phyloP scores from a whole-genome alignment of 2,329 filamentous ascomycete species.

The Arthrobotrys entomopaga region DNA sequence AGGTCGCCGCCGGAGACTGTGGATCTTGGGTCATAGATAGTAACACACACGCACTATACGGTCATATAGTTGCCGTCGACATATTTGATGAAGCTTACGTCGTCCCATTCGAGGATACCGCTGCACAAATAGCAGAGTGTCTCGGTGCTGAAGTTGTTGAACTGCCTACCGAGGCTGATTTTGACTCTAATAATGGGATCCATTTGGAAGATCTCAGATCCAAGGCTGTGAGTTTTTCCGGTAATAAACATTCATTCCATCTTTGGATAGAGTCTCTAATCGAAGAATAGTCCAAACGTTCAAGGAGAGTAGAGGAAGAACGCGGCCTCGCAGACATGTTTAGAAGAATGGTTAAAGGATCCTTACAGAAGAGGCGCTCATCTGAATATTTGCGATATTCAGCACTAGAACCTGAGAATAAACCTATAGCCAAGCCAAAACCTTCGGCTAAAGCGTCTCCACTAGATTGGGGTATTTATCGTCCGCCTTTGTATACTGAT shows the following conservation, averaged over 20 bases:
- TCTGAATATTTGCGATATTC: no score
- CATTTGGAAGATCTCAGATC: not conserved
- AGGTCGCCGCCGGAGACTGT: conserved; percentile 34
- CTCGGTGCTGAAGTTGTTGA: conserved; percentile 10
- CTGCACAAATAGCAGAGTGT: conserved; percentile 13
- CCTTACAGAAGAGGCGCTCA: no score
- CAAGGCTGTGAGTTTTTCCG: not conserved
- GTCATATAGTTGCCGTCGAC: conserved; percentile 30
- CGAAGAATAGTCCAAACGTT: not conserved
- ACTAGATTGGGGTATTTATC: no score
- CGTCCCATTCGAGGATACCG: conserved; percentile 34
- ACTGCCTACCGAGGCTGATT: conserved; percentile 13
- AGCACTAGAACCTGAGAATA: no score
- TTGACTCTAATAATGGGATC: not conserved
- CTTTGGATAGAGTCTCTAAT: not conserved
- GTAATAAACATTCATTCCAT: not conserved
- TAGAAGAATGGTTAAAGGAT: no score
- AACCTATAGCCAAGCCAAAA: not conserved
- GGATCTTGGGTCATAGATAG: conserved; percentile 41
- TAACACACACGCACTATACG: conserved; percentile 19
- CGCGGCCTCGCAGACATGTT: not conserved
- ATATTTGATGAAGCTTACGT: conserved; percentile 41
- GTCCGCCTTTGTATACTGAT: not conserved
- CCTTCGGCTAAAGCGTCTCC: not conserved
- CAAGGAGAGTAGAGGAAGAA: not conserved